Base-by-base conservation (phyloP, 176 grass and related monocot species). In the Triticum turgidum region DNA sequence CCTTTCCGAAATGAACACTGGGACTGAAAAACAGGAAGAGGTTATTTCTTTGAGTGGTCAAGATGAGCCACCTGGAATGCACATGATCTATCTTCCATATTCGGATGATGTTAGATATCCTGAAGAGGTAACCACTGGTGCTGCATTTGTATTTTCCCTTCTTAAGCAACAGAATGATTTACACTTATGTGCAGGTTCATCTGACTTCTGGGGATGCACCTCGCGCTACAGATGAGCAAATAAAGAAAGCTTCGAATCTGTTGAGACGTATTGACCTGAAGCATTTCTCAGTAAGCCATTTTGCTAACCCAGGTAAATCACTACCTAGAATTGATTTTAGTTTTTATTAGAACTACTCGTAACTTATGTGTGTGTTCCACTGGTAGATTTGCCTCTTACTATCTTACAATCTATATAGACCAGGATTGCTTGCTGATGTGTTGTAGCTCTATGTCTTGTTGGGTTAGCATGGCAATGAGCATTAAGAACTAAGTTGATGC, bases 61-160 rank as follows among this genome's bases (percentile, higher is more conserved):
- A 91, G 82, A 83, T 58, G 93, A 94, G 73, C 90, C 96, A 3
- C 92, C 96, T 82, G 96, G 96, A 90, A 92, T 98, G 90, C 90
- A 98, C 79, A 94, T 98, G 91, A 92, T 98, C 70, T 91, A 92
- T 93, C 88, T 98, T 90, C 96, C 96, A 76, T 98, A 98, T 81
- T 98, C 91, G 0, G 91, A 96, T 86, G 96, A 96, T 88, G 92
- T 98, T 77, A 95, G 96, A 88, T 69, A 89, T 77, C 88, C 86
- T 85, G 96, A 98, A 91, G 91, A 98, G 94, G 93, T 82, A 92
- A 84, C 87, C 5, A 76, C 42, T 79, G 80, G 5, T 34, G 61
- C 30, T 71, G 33, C 52, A 72, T 78, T 81, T 91, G 15, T 35
- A 76, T 61, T 87, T 77, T 63, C 38, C 24, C 39, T 45, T 69